Evolutionary conservation across 306 rosid species (phyloP).

Genomic region (Amphicarpaea edgeworthii): DNA sequence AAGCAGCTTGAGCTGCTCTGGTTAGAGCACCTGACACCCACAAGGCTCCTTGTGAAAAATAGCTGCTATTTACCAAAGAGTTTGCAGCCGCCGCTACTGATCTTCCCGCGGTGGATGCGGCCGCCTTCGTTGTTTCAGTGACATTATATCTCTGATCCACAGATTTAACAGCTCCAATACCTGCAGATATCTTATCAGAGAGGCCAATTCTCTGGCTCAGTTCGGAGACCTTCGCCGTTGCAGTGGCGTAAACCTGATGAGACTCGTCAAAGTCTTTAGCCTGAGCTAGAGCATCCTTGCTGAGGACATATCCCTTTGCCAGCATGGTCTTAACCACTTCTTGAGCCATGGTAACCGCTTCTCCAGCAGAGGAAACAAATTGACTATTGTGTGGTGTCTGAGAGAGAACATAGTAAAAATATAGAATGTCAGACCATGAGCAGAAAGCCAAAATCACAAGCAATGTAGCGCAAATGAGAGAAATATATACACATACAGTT

Average conservation of each 20-base stretch:
- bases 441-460: slow-evolving; percentile 18
- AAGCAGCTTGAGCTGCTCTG: slow-evolving; percentile 67
- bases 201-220: slow-evolving; percentile 80
- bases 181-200: slow-evolving; percentile 66
- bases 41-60: slow-evolving; percentile 85
- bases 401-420: slow-evolving; percentile 15
- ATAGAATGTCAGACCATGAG: not conserved
- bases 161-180: slow-evolving; percentile 65
- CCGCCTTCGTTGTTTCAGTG: slow-evolving; percentile 68
- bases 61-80: slow-evolving; percentile 70
- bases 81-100: slow-evolving; percentile 80
- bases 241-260: slow-evolving; percentile 72
- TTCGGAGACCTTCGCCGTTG: slow-evolving; percentile 80
- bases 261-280: slow-evolving; percentile 84
- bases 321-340: slow-evolving; percentile 88
- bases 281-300: slow-evolving; percentile 76
- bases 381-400: slow-evolving; percentile 58
- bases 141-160: slow-evolving; percentile 78
- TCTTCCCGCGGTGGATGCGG: slow-evolving; percentile 78
- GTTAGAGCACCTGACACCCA: slow-evolving; percentile 78
- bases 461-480: not conserved
- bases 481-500: slow-evolving; percentile 53
- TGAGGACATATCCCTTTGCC: slow-evolving; percentile 77
- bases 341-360: slow-evolving; percentile 74
- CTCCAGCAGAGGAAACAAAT: slow-evolving; percentile 75